These are phyloP conservation scores for Colletotrichum spinosum DNA, from an alignment of 2,329 filamentous ascomycete genomes.

Conservation along the genomic window DNA sequence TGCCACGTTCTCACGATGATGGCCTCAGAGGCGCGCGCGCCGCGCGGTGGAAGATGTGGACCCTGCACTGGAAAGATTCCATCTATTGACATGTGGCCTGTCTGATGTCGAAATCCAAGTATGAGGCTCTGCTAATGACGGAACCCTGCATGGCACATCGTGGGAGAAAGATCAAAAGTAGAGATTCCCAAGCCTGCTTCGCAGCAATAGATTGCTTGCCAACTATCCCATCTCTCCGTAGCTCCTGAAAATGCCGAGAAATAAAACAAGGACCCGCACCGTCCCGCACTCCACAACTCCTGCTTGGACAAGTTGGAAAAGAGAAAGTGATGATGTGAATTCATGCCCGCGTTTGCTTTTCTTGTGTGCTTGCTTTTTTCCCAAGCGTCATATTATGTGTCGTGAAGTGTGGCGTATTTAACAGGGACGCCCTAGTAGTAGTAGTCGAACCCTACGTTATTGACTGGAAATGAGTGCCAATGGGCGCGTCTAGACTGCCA, in stretches of 20 bases:
- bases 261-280: slow-evolving; percentile 23
- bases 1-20: slow-evolving; percentile 31
- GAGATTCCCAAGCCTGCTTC: slow-evolving; percentile 28
- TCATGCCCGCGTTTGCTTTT: slow-evolving; percentile 31
- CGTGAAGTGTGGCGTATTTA: slow-evolving; percentile 27
- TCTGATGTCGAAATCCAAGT: slow-evolving; percentile 20
- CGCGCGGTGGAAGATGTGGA: not conserved
- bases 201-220: slow-evolving; percentile 14
- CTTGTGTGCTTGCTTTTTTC: slow-evolving; percentile 9
- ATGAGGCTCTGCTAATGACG: slow-evolving; percentile 4
- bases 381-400: slow-evolving; percentile 27
- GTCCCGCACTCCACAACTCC: slow-evolving; percentile 36
- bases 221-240: slow-evolving; percentile 25
- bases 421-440: slow-evolving; percentile 17
- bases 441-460: slow-evolving; percentile 11
- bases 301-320: slow-evolving; percentile 33
- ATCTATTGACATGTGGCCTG: slow-evolving; percentile 30
- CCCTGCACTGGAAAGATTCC: slow-evolving; percentile 21
- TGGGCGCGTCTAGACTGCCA: slow-evolving; percentile 21
- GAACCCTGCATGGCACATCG: not conserved
- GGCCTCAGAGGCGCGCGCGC: slow-evolving; percentile 1
- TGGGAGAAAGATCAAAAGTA: slow-evolving; percentile 11
- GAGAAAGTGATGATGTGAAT: slow-evolving; percentile 28
- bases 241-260: slow-evolving; percentile 38
- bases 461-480: slow-evolving; percentile 6